These are phyloP conservation scores for Beta vulgaris DNA, from an alignment of 148 eudicot species.

Conservation along the genomic window DNA sequence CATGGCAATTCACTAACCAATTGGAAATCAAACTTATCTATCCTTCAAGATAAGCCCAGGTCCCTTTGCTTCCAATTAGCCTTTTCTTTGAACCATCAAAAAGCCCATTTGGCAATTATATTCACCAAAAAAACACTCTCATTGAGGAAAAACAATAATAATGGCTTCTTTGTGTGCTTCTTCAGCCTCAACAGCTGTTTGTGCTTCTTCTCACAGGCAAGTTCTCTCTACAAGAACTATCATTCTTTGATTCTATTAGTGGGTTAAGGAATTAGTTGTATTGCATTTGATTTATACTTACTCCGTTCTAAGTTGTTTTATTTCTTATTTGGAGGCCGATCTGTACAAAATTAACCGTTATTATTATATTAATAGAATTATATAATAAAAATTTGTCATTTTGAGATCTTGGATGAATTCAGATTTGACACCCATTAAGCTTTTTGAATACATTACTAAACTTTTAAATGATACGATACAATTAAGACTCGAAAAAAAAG, in stretches of 20 bases:
- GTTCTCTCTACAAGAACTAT: not conserved
- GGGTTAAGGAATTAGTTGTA: not conserved
- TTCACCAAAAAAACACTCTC: slow-evolving; percentile 3
- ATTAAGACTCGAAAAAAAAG: too few relatives aligned
- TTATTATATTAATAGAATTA: too few relatives aligned
- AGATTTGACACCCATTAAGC: too few relatives aligned
- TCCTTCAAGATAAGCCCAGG: slow-evolving; percentile 34
- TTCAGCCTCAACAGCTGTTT: slow-evolving; percentile 76
- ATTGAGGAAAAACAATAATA: not conserved
- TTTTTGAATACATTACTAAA: too few relatives aligned
- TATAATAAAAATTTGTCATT: too few relatives aligned
- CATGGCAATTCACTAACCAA: slow-evolving; percentile 57
- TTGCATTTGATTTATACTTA: too few relatives aligned
- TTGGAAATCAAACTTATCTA: slow-evolving; percentile 38
- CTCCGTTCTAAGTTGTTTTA: too few relatives aligned
- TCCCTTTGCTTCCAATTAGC: not conserved
- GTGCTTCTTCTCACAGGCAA: slow-evolving; percentile 82
- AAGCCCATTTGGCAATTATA: not conserved
- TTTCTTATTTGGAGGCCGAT: too few relatives aligned
- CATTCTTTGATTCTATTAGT: not conserved
- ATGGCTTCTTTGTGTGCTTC: slow-evolving; percentile 96
- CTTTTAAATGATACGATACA: too few relatives aligned
- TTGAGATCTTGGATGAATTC: too few relatives aligned
- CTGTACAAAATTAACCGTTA: too few relatives aligned
- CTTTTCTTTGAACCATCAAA: not conserved